These are phyloP conservation scores for Stereocaulon alpinum DNA, from an alignment of 495 filamentous ascomycete species.

Conservation along the genomic window DNA sequence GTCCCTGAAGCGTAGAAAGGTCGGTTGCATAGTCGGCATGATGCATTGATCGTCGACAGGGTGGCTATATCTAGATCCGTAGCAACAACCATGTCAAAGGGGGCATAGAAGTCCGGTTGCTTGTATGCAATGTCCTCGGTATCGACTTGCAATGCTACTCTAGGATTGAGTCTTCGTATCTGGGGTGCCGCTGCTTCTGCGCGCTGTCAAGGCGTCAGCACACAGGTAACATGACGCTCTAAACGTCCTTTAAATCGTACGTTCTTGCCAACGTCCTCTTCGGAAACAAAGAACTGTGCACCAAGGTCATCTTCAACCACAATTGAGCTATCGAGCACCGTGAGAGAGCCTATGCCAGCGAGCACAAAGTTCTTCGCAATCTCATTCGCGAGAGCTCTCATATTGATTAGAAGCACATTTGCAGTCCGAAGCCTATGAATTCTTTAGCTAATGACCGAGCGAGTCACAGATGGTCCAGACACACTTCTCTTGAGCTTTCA, in stretches of 20 bases:
- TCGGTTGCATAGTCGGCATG: slow-evolving; percentile 59
- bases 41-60: slow-evolving; percentile 69
- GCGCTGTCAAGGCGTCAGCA: slow-evolving; percentile 39
- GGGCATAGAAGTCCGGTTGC: slow-evolving; percentile 57
- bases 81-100: slow-evolving; percentile 83
- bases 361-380: slow-evolving; percentile 96
- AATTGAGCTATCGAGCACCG: slow-evolving; percentile 69
- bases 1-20: slow-evolving; percentile 83
- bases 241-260: slow-evolving; percentile 31
- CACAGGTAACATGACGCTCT: background rate
- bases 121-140: slow-evolving; percentile 50
- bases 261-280: slow-evolving; percentile 65
- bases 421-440: slow-evolving; percentile 66
- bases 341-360: slow-evolving; percentile 85
- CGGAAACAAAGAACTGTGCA: slow-evolving; percentile 77
- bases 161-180: slow-evolving; percentile 78
- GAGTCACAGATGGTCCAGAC: slow-evolving; percentile 1
- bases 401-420: slow-evolving; percentile 79
- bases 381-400: slow-evolving; percentile 87
- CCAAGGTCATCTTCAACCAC: slow-evolving; percentile 77
- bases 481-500: slow-evolving; percentile 79
- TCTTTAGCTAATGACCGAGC: slow-evolving; percentile 9
- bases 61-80: slow-evolving; percentile 69
- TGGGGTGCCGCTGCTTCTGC: slow-evolving; percentile 72
- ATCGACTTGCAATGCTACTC: slow-evolving; percentile 68